These are phyloP conservation scores for Ganoderma resinaceum DNA, from an alignment of 1,284 basidiomycete genomes.

Conservation along the genomic window DNA sequence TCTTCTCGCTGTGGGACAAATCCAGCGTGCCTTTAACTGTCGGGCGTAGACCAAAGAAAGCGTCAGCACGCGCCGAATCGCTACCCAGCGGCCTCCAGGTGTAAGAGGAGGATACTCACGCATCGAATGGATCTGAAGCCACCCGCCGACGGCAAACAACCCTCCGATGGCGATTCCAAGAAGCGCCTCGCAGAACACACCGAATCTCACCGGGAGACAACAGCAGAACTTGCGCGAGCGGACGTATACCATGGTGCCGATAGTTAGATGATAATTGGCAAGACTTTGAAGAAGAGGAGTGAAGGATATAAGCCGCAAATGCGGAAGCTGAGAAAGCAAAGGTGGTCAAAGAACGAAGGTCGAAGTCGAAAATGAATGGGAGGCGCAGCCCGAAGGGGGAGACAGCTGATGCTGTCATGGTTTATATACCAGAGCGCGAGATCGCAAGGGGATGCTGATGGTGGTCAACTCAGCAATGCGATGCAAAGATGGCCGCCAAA, in stretches of 20 bases:
- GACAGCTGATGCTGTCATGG: not conserved
- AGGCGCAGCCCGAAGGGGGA: constrained; percentile 29
- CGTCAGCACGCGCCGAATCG: not conserved
- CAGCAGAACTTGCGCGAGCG: constrained; percentile 58
- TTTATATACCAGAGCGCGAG: constrained; percentile 26
- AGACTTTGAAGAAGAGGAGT: not conserved
- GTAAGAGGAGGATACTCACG: constrained; percentile 29
- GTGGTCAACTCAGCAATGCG: not conserved
- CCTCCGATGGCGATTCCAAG: constrained; percentile 52
- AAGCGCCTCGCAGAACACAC: constrained; percentile 62
- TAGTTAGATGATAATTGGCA: not conserved
- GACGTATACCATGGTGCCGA: constrained; percentile 38
- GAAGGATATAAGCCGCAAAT: constrained; percentile 17
- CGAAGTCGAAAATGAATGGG: constrained; percentile 19
- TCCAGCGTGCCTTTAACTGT: constrained; percentile 34
- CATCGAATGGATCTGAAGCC: constrained; percentile 39
- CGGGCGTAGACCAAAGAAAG: not conserved
- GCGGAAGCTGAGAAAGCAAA: constrained; percentile 12
- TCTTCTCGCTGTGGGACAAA: constrained; percentile 43
- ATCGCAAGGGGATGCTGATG: constrained; percentile 10
- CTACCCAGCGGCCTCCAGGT: not conserved
- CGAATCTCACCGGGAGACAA: constrained; percentile 67
- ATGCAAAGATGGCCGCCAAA: constrained; percentile 7
- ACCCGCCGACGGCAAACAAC: constrained; percentile 52
- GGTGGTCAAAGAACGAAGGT: constrained; percentile 15